Evolutionary conservation across 352 stramenopile species (phyloP).

Genomic region (Globisporangium sylvaticum): DNA sequence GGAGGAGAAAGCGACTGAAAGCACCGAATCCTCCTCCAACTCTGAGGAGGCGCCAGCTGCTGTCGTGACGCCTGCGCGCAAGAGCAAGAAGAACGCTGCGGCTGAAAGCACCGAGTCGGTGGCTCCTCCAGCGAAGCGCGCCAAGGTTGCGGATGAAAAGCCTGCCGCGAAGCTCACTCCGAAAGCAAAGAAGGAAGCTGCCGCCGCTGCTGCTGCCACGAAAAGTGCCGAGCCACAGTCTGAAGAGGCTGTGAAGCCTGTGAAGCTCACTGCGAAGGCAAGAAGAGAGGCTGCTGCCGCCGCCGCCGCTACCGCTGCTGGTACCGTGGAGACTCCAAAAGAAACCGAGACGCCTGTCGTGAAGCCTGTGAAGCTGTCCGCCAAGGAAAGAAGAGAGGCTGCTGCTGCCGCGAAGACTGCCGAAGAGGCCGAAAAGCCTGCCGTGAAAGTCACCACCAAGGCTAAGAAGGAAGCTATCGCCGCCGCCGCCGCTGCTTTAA

Average conservation of each 20-base stretch:
- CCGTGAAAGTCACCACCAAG: neutral
- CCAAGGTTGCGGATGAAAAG: conserved; percentile 14
- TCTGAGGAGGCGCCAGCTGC: conserved; percentile 1
- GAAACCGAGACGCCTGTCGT: neutral
- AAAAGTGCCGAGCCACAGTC: neutral
- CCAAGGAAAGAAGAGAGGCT: neutral
- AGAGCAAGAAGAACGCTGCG: conserved; percentile 19
- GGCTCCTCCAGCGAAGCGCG: conserved; percentile 11
- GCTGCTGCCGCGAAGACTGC: neutral
- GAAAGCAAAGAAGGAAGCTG: conserved; percentile 18
- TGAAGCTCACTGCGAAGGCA: neutral
- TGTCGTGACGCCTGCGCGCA: conserved; percentile 10
- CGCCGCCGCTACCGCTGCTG: too few relatives aligned
- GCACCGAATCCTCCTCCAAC: neutral
- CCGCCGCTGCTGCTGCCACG: conserved; percentile 6
- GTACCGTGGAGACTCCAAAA: too few relatives aligned
- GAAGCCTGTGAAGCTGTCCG: neutral
- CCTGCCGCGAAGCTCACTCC: conserved; percentile 3
- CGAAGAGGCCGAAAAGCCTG: neutral
- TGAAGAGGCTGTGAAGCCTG: neutral
- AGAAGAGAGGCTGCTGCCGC: neutral
- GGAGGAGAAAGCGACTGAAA: conserved; percentile 12
- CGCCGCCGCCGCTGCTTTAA: neutral
- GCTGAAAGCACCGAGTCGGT: conserved; percentile 16
- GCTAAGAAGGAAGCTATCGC: neutral